These are phyloP conservation scores for Proliferodiscus dingleyae DNA, from an alignment of 2,329 filamentous ascomycete species.

Conservation along the genomic window DNA sequence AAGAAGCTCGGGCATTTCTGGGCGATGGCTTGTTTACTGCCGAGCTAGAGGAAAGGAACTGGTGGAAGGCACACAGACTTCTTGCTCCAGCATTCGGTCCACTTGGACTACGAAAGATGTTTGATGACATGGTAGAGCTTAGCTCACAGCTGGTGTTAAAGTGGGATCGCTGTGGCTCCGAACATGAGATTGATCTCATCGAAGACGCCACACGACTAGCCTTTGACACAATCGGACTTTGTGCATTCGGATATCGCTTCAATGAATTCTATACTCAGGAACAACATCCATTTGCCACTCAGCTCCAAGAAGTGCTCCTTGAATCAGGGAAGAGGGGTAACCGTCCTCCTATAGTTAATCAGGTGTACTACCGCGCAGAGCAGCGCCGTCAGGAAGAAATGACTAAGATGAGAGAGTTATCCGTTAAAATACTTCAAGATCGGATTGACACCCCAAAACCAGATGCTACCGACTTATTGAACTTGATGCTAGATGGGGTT, in stretches of 20 bases:
- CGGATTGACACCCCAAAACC: slow-evolving; percentile 47
- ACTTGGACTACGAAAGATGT: not conserved
- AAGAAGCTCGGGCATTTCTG: not conserved
- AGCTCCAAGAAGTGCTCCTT: slow-evolving; percentile 59
- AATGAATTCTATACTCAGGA: slow-evolving; percentile 67
- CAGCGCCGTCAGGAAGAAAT: not conserved
- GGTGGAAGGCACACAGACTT: not conserved
- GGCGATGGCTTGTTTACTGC: not conserved
- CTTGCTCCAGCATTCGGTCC: not conserved
- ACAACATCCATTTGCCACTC: slow-evolving; percentile 62
- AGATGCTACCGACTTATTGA: slow-evolving; percentile 61
- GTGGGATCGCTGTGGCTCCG: not conserved
- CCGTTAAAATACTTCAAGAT: slow-evolving; percentile 53
- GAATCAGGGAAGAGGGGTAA: slow-evolving; percentile 48
- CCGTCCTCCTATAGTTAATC: slow-evolving; percentile 41
- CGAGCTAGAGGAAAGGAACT: not conserved
- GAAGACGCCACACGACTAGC: not conserved
- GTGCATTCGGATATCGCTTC: slow-evolving; percentile 67
- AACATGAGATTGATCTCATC: not conserved
- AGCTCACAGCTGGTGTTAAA: not conserved
- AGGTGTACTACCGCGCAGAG: slow-evolving; percentile 29
- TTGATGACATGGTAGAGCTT: not conserved
- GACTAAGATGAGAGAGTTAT: slow-evolving; percentile 38
- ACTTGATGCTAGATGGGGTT: slow-evolving; percentile 60
- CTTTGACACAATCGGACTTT: slow-evolving; percentile 5